Percentiles rank a stretch among this genome's conserved stretches.
Conservation (phyloP, 2,329 filamentous ascomycete genomes). For the Colletotrichum shisoi region DNA sequence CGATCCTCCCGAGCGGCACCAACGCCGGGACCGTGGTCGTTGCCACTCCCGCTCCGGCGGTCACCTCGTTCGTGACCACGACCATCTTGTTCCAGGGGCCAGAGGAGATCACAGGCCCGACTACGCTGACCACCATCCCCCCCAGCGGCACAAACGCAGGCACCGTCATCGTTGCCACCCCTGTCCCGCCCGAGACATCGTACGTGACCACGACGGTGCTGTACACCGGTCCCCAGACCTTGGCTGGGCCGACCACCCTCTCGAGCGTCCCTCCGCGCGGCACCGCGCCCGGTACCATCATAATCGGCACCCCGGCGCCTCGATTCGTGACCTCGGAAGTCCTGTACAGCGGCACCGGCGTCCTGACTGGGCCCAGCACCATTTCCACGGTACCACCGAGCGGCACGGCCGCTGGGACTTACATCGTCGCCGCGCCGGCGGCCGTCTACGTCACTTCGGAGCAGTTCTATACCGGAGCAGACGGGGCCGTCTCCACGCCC, state of each 20-base stretch:
- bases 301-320: constrained; percentile 17
- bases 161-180: constrained; percentile 21
- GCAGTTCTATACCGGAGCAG: constrained; percentile 16
- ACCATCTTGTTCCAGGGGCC: not conserved
- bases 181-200: not conserved
- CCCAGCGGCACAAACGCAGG: constrained; percentile 11
- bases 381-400: constrained; percentile 6
- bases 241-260: constrained; percentile 13
- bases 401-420: constrained; percentile 24
- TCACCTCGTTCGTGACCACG: not conserved
- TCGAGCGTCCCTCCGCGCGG: constrained; percentile 23
- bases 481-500: constrained; percentile 2
- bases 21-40: constrained; percentile 22
- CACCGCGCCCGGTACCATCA: constrained; percentile 26
- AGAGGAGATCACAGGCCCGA: constrained; percentile 2
- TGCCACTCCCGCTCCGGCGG: not conserved
- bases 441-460: constrained; percentile 27
- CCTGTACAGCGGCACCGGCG: not conserved
- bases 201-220: not conserved
- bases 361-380: constrained; percentile 5
- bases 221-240: constrained; percentile 9
- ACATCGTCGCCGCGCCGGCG: constrained; percentile 26
- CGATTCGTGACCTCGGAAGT: constrained; percentile 10
- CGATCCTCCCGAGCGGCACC: constrained; percentile 24
- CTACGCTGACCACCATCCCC: constrained; percentile 8